Conservation (phyloP, 1,139 yeast species). For the Chernovozyma aurita region DNA sequence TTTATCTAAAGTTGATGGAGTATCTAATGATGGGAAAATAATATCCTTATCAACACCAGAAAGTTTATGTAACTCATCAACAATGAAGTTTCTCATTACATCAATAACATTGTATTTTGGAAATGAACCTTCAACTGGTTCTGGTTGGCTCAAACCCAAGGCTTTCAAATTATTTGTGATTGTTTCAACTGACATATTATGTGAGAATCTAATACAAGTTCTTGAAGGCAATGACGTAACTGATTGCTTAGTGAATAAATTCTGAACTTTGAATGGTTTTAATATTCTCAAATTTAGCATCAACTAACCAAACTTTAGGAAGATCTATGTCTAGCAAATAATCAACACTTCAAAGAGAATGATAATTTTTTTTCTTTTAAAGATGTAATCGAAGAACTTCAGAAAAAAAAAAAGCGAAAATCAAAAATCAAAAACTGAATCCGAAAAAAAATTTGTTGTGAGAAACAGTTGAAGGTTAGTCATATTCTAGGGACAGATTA, state of each 20-base stretch:
- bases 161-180: constrained; percentile 33
- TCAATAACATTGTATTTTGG: constrained; percentile 79
- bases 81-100: constrained; percentile 81
- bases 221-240: background rate
- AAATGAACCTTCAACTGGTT: constrained; percentile 36
- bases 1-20: constrained; percentile 80
- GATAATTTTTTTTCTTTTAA: no score
- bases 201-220: background rate
- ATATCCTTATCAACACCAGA: constrained; percentile 66
- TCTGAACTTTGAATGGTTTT: background rate
- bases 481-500: no score
- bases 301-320: constrained; percentile 1
- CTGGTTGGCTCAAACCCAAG: constrained; percentile 34
- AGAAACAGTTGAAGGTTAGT: no score
- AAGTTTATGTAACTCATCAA: constrained; percentile 69
- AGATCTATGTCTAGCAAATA: background rate
- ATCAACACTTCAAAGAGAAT: no score
- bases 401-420: no score
- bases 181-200: constrained; percentile 17
- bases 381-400: no score
- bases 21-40: constrained; percentile 83
- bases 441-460: no score
- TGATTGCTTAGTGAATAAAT: background rate
- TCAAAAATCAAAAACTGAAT: no score
- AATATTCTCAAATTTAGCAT: background rate